Percentiles rank a stretch among this genome's conserved stretches.
Conservation (phyloP, 2,329 filamentous ascomycete species). For the Colletotrichum euphorbiae region DNA sequence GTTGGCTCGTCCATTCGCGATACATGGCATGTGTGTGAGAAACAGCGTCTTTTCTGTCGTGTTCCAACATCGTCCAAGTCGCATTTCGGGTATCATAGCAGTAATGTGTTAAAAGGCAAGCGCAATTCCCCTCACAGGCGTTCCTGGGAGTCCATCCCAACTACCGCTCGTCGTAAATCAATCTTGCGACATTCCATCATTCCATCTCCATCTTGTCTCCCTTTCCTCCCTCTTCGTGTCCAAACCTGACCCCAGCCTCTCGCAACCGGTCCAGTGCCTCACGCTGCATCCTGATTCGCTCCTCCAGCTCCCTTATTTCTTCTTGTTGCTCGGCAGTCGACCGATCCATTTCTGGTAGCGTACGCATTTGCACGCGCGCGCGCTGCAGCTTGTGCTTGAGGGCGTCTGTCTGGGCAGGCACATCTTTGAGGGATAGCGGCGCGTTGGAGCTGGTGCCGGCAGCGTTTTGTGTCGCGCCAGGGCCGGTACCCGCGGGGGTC, state of each 20-base stretch:
- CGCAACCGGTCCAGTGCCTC: slow-evolving; percentile 66
- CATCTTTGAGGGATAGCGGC: slow-evolving; percentile 73
- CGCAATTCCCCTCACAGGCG: not conserved
- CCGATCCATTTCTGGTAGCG: slow-evolving; percentile 77
- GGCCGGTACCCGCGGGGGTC: slow-evolving; percentile 48
- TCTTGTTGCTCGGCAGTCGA: slow-evolving; percentile 75
- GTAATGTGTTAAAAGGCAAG: slow-evolving; percentile 36
- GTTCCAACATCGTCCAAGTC: slow-evolving; percentile 9
- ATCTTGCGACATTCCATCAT: not conserved
- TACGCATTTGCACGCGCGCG: slow-evolving; percentile 74
- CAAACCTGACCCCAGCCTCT: slow-evolving; percentile 59
- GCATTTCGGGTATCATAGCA: slow-evolving; percentile 39
- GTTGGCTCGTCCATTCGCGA: not conserved
- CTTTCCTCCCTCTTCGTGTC: slow-evolving; percentile 49
- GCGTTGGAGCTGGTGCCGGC: slow-evolving; percentile 48
- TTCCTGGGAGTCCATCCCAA: not conserved
- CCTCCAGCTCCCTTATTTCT: slow-evolving; percentile 76
- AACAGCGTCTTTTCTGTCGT: slow-evolving; percentile 3
- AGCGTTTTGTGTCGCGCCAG: slow-evolving; percentile 45
- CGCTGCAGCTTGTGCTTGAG: slow-evolving; percentile 87
- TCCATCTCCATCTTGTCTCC: slow-evolving; percentile 57
- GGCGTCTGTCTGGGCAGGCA: slow-evolving; percentile 80
- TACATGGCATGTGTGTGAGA: not conserved
- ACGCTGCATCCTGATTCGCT: slow-evolving; percentile 71
- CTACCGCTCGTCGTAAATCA: not conserved